Evolutionary conservation across 129 eudicot species (phyloP), one percentile per base, ranked within the genome.

Genomic region (Escallonia herrerae): DNA sequence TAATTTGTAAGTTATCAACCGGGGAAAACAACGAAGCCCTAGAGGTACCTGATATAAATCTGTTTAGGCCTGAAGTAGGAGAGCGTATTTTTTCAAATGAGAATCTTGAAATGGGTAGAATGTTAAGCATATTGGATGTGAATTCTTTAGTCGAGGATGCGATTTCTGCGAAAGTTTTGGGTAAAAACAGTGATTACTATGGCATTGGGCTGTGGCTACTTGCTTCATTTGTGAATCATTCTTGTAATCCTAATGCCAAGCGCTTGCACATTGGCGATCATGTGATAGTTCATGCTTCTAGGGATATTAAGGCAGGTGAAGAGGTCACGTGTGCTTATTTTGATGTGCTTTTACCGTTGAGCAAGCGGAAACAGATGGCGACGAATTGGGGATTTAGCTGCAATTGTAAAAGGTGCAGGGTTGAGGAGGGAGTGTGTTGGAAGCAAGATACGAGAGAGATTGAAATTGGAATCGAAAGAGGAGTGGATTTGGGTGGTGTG

Each of bases 301-400:
- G 89, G 58, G 95, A 88, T 60, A 71, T 91, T 54, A 91, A 91
- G 73, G 87, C 83, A 48, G 98, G 96, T n/a, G 96, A 91, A 77
- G 97, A 91, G 84, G 80, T 91, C 68, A 91, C 95, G 69, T 67
- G 87, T 54, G 83, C 90, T n/a, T 87, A 87, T 71, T 87, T 78
- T 13, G 87, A 91, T 64, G 82, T 85, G 50, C 84, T 91, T 70
- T 65, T 56, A 46, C 95, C 87, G 1, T 72, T 81, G 6, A 73
- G 74, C 70, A 77, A 71, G 53, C 77, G 98, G 15, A 75, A 69
- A 68, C 90, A 87, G 58, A 79, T 83, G 91, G 80, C 87, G 2
- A 68, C 65, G 43, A 81, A 80, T 51, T 91, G 98, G 98, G 96
- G 96, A 7, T 91, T 91, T 60, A 67, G 51, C 49, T 91, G 98